Base-by-base conservation (phyloP, 768 basidiomycete genomes). In the Kondoa malvinella region DNA sequence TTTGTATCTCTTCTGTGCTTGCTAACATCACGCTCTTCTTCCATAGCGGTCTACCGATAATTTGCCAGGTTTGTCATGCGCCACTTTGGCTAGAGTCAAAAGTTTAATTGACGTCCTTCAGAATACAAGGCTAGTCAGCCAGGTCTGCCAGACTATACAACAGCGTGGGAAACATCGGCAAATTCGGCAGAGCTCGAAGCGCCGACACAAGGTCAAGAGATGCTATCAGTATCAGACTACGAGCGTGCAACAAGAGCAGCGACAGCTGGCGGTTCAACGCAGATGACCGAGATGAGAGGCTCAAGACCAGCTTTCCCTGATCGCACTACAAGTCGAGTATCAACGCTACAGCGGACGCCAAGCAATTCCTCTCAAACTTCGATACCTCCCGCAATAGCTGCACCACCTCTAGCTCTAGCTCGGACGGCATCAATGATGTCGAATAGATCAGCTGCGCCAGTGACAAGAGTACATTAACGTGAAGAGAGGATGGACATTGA, bases 41-140 rank as follows among this genome's bases (percentile, higher is more conserved):
- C n/a, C n/a, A n/a, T n/a, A n/a, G n/a, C n/a, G 33, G 29, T 27
- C 61, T 30, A 33, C 29, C 3, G 61, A 63, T 33, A 29, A 30
- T 16, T 32, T 63, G 32, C 61, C 61, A 17, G 40, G 40, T 50
- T 50, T 8, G 40, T 21, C 8, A 8, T 50, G 12, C 40, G 8
- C 40, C 40, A 50, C 40, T 50, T 50, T 8, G n/a, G n/a, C n/a
- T n/a, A n/a, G n/a, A n/a, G n/a, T n/a, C n/a, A n/a, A n/a, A n/a
- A n/a, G n/a, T n/a, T n/a, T n/a, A n/a, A n/a, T n/a, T n/a, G n/a
- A n/a, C n/a, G n/a, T n/a, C n/a, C n/a, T n/a, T n/a, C n/a, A 50
- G 61, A 63, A 33, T 63, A 63, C 30, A 63, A 63, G 32, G 61
- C 61, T 27, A 29, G 8, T 33, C 27, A 27, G 12, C 58, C 58